A percentile compares a stretch with the other conserved stretches of the same genome.
phyloP scores from a whole-genome alignment of 257 asterid species.

The Rauvolfia tetraphylla region DNA sequence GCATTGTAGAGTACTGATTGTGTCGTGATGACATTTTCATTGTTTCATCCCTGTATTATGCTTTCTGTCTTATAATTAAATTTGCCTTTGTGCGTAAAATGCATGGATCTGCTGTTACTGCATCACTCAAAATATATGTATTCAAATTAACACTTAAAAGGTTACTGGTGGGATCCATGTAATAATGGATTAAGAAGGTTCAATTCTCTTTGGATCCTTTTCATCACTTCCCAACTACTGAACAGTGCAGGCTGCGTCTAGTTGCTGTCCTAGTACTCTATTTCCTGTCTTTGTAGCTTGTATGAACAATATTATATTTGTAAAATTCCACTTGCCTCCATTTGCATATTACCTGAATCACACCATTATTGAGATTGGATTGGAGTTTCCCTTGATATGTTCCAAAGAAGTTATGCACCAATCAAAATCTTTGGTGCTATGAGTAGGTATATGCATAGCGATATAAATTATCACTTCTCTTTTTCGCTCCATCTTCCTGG shows the following conservation, averaged over 20 bases:
- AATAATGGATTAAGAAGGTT: no score
- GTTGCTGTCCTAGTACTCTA: not conserved
- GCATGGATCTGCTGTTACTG: not conserved
- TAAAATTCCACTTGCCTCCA: not conserved
- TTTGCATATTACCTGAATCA: not conserved
- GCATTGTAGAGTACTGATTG: not conserved
- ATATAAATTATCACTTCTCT: not conserved
- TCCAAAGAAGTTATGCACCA: not conserved
- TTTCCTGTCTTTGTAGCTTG: slow-evolving; percentile 3
- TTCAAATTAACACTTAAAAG: no score
- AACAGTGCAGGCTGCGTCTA: not conserved
- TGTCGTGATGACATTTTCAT: not conserved
- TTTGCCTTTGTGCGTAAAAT: not conserved
- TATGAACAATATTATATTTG: not conserved
- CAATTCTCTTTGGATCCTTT: not conserved
- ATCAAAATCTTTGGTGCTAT: not conserved
- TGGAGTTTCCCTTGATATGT: not conserved
- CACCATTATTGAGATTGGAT: not conserved
- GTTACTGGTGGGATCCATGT: no score
- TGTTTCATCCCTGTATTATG: not conserved
- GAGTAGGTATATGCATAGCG: not conserved
- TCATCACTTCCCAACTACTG: not conserved
- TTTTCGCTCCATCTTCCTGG: not conserved
- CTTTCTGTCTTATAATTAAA: not conserved
- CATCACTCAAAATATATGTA: not conserved